Evolutionary conservation across 2,329 filamentous ascomycete genomes (phyloP).

Genomic region (Hypoxylon sp.): DNA sequence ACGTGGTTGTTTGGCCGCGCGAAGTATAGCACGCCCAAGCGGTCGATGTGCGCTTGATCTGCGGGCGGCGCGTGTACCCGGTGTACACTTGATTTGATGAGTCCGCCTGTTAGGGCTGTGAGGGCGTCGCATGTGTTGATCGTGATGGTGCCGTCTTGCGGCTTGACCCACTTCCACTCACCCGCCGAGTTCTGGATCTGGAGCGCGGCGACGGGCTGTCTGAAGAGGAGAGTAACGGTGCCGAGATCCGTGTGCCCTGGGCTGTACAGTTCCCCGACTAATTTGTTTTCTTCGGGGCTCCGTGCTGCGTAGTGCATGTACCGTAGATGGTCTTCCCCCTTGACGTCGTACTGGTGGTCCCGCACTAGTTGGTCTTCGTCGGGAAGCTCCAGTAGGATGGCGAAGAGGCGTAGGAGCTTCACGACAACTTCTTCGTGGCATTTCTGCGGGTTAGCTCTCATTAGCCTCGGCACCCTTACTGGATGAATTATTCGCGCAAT

Average conservation of each 20-base stretch:
- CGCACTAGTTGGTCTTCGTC: slow-evolving; percentile 67
- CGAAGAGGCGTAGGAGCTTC: slow-evolving; percentile 70
- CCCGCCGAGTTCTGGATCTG: slow-evolving; percentile 62
- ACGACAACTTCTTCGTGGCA: slow-evolving; percentile 67
- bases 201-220: slow-evolving; percentile 66
- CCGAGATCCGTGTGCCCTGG: slow-evolving; percentile 67
- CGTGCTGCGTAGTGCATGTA: slow-evolving; percentile 68
- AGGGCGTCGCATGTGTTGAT: slow-evolving; percentile 63
- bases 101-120: slow-evolving; percentile 61
- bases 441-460: slow-evolving; percentile 26
- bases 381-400: slow-evolving; percentile 70
- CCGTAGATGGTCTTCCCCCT: slow-evolving; percentile 71
- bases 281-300: slow-evolving; percentile 57
- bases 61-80: slow-evolving; percentile 47
- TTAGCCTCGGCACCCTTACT: slow-evolving; percentile 38
- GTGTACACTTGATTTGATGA: slow-evolving; percentile 56
- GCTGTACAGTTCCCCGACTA: slow-evolving; percentile 57
- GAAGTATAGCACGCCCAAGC: slow-evolving; percentile 47
- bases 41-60: slow-evolving; percentile 46
- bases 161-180: slow-evolving; percentile 61
- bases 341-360: slow-evolving; percentile 69
- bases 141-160: slow-evolving; percentile 62
- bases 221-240: slow-evolving; percentile 67
- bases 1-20: slow-evolving; percentile 58
- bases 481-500: slow-evolving; percentile 7